These are phyloP conservation scores for Eutrema salsugineum DNA, from an alignment of 441 rosid genomes.

Conservation along the genomic window DNA sequence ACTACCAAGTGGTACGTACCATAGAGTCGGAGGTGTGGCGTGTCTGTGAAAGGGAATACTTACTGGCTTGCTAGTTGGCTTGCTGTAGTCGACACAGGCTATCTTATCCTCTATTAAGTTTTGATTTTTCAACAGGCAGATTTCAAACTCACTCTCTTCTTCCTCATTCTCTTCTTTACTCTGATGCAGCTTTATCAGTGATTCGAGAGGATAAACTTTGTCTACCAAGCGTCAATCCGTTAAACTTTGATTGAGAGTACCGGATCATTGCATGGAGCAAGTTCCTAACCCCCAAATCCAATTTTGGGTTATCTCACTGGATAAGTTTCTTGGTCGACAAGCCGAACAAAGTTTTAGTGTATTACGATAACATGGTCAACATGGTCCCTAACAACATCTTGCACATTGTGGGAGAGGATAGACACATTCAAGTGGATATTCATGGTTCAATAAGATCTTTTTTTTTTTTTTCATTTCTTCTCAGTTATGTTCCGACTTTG, in stretches of 20 bases:
- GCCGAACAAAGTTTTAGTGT: background rate
- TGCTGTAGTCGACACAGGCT: rapidly evolving
- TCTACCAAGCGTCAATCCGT: background rate
- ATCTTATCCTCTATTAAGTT: background rate
- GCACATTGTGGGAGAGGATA: background rate
- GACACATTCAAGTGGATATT: background rate
- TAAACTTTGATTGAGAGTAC: background rate
- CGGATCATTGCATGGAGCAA: background rate
- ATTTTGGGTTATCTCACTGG: background rate
- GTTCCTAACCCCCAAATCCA: background rate
- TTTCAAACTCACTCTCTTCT: background rate
- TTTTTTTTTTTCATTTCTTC: background rate
- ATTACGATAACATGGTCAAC: no score
- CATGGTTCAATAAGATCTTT: background rate
- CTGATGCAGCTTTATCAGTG: background rate
- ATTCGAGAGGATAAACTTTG: background rate
- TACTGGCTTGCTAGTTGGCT: background rate
- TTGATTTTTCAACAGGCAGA: background rate
- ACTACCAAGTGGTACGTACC: background rate
- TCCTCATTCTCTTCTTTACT: background rate
- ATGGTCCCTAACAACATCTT: background rate
- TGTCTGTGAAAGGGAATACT: background rate
- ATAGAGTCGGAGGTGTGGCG: background rate
- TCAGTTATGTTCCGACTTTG: background rate
- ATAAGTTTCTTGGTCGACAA: background rate